Conservation (phyloP, 2,329 filamentous ascomycete species). For the Cercospora sp. region DNA sequence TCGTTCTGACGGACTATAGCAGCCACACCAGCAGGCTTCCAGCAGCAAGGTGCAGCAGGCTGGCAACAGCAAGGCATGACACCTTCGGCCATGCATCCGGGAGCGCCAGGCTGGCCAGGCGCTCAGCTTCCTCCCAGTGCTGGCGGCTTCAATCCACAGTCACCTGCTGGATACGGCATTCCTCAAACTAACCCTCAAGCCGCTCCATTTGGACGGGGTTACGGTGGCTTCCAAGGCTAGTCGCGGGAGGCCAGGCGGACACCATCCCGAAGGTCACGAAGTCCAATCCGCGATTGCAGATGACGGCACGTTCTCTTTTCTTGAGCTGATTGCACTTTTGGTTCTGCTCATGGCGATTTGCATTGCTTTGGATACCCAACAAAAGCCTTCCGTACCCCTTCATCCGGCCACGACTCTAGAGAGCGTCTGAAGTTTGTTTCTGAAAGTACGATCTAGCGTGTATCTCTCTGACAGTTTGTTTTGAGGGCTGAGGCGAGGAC, state of each 20-base stretch:
- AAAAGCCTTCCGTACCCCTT: constrained; percentile 1
- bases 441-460: constrained; percentile 17
- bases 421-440: constrained; percentile 4
- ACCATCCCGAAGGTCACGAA: constrained; percentile 11
- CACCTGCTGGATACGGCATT: constrained; percentile 52
- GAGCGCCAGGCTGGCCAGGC: constrained; percentile 47
- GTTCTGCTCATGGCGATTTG: constrained; percentile 12
- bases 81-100: constrained; percentile 31
- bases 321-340: constrained; percentile 4
- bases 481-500: background rate
- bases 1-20: constrained; percentile 38
- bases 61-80: constrained; percentile 59
- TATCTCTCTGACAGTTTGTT: constrained; percentile 11
- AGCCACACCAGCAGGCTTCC: constrained; percentile 58
- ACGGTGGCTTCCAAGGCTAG: constrained; percentile 62
- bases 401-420: background rate
- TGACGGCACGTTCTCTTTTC: background rate
- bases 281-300: background rate
- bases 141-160: constrained; percentile 72
- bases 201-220: constrained; percentile 53
- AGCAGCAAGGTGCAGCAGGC: constrained; percentile 59
- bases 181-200: constrained; percentile 45
- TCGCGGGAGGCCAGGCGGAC: background rate
- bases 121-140: constrained; percentile 61
- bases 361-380: constrained; percentile 15